Conservation (phyloP, 2,329 filamentous ascomycete species). For the Lizonia empirigonia region DNA sequence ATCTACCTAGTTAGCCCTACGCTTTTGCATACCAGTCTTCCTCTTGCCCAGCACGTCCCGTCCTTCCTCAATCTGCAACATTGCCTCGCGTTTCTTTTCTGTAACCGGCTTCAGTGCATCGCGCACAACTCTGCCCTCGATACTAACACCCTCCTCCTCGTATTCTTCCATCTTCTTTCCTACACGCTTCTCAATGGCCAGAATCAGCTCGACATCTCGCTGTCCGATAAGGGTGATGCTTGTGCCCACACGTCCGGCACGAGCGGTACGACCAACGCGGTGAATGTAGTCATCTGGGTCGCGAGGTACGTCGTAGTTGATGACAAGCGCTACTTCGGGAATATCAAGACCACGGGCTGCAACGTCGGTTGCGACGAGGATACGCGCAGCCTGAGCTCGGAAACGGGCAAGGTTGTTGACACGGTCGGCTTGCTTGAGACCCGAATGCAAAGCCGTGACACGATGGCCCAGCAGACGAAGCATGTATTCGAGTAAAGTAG, state of each 20-base stretch:
- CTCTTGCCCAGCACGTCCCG: constrained; percentile 89
- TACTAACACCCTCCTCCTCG: constrained; percentile 86
- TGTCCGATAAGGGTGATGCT: constrained; percentile 90
- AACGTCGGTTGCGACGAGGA: constrained; percentile 94
- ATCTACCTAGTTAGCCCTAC: constrained; percentile 17
- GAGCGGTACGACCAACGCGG: constrained; percentile 90
- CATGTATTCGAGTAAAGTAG: constrained; percentile 86
- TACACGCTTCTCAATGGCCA: constrained; percentile 85
- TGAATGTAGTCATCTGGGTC: constrained; percentile 98
- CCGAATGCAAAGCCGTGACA: constrained; percentile 89
- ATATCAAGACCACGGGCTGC: constrained; percentile 95
- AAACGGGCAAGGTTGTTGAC: constrained; percentile 89
- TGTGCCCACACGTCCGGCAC: constrained; percentile 83
- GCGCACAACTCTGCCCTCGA: constrained; percentile 86
- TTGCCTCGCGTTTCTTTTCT: constrained; percentile 93
- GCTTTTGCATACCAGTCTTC: constrained; percentile 51
- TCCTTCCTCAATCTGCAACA: constrained; percentile 89
- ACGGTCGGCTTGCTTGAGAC: constrained; percentile 81
- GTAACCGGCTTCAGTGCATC: constrained; percentile 87
- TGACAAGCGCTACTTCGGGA: constrained; percentile 83
- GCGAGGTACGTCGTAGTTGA: constrained; percentile 96
- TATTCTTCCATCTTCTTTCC: constrained; percentile 81
- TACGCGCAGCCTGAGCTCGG: constrained; percentile 83
- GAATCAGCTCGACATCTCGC: constrained; percentile 86
- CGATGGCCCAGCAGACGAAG: constrained; percentile 85